Conservation (phyloP, 2,329 filamentous ascomycete species). For the Hypoxylon sp. region DNA sequence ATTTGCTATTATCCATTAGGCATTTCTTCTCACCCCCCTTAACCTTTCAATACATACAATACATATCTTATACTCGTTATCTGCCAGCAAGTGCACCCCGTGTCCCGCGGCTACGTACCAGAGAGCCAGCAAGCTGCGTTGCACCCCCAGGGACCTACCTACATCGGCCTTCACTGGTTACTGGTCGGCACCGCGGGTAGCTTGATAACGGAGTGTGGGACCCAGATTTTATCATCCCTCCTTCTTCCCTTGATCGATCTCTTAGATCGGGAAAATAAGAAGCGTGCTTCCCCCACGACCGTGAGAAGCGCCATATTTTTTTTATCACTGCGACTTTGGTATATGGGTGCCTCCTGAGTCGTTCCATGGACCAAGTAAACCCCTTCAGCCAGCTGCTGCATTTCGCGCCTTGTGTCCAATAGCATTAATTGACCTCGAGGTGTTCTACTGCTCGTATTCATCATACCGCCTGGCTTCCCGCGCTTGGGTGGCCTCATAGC, state of each 20-base stretch:
- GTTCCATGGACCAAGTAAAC: conserved; percentile 47
- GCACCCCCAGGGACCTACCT: conserved; percentile 20
- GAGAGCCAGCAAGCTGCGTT: conserved; percentile 12
- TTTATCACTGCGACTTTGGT: conserved; percentile 8
- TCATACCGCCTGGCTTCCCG: conserved; percentile 17
- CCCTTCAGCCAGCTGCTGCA: conserved; percentile 36
- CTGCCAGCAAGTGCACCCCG: conserved; percentile 23
- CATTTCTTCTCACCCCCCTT: conserved; percentile 12
- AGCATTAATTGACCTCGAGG: conserved; percentile 36
- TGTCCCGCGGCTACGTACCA: conserved; percentile 8
- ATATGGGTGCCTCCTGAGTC: conserved; percentile 32
- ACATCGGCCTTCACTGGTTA: conserved; percentile 21
- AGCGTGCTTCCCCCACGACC: conserved; percentile 11
- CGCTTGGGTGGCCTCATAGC: conserved; percentile 20
- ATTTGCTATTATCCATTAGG: conserved; percentile 29
- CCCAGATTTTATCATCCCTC: conserved; percentile 20
- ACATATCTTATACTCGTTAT: conserved; percentile 30
- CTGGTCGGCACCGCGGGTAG: conserved; percentile 25
- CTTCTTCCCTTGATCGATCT: conserved; percentile 13
- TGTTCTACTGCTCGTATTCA: conserved; percentile 22
- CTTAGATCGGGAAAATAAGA: conserved; percentile 12
- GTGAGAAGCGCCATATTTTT: conserved; percentile 19
- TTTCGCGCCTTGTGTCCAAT: conserved; percentile 42
- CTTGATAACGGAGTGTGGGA: conserved; percentile 34
- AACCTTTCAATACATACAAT: conserved; percentile 27